Evolutionary conservation across 2,329 filamentous ascomycete species (phyloP), one percentile per base, ranked within the genome.

Genomic region (Penicillium sp.): DNA sequence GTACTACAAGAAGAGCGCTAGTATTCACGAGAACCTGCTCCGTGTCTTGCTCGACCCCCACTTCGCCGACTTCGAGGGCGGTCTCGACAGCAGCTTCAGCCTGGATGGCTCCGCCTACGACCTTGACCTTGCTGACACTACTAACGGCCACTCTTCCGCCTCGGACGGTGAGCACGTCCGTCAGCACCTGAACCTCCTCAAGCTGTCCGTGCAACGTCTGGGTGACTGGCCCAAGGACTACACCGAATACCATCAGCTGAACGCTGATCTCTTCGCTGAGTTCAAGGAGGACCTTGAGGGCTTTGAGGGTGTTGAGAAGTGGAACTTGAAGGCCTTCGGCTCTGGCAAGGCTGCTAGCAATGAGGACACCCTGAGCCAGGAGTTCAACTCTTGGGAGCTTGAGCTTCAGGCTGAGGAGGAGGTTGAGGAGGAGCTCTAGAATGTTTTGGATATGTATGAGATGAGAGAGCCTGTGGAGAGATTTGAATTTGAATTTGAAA

Each of bases 191-290:
- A 47, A 57, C 11, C 59, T 71, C 6, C 61, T 73, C 23, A 70
- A 70, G 55, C 62, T 70, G 6, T 60, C 69, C 2, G 51, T 71
- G 4, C 59, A 72, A 54, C 65, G 69, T 4, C 54, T 69, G 22
- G 70, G 70, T 27, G 58, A 58, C 46, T 73, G 66, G 67, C 70
- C 74, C 5, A 79, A 77, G 64, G 62, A 71, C 4, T 73, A 71
- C 53, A 60, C 51, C 7, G 73, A 76, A 56, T 78, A 77, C 52
- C 69, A 76, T 57, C 65, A 63, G 4, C 58, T 79, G 42, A 75
- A 73, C 40, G 69, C 67, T 0, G 66, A 74, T 39, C 41, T 77
- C 6, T 74, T 74, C 59, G 54, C 62, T 4, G 59, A 62, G 14
- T 77, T 70, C 51, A 68, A 66, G 0, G 59, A 38, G 22, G 64